These are phyloP conservation scores for Coemansia sp. DNA, from an alignment of 192 early-diverging fungal genomes.

Conservation along the genomic window DNA sequence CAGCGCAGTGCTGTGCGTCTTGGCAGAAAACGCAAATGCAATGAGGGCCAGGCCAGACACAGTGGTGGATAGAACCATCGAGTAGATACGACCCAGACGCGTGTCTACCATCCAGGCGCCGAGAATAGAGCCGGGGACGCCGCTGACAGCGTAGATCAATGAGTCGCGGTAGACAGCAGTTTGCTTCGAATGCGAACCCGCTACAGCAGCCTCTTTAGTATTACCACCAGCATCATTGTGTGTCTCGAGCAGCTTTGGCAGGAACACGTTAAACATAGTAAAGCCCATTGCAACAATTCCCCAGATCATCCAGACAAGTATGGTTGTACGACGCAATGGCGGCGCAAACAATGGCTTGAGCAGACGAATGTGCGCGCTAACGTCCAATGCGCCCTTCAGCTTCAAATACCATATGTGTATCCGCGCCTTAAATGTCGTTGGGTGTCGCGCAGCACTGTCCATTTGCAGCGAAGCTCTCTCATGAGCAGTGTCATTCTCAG, in stretches of 20 bases:
- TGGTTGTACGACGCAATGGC: slow-evolving; percentile 60
- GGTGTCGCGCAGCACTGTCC: neutral
- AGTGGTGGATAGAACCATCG: slow-evolving; percentile 76
- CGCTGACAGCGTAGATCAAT: slow-evolving; percentile 70
- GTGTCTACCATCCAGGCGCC: slow-evolving; percentile 69
- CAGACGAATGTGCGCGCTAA: slow-evolving; percentile 18
- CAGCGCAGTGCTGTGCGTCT: slow-evolving; percentile 43
- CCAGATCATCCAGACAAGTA: slow-evolving; percentile 79
- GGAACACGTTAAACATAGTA: slow-evolving; percentile 87
- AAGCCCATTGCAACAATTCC: slow-evolving; percentile 71
- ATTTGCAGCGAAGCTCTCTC: neutral
- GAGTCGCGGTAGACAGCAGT: slow-evolving; percentile 69
- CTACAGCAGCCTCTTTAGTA: neutral
- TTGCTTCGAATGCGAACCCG: slow-evolving; percentile 30
- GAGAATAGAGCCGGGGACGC: slow-evolving; percentile 79
- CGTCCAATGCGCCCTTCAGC: slow-evolving; percentile 9
- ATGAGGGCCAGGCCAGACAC: slow-evolving; percentile 66
- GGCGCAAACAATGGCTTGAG: slow-evolving; percentile 59
- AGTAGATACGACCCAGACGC: slow-evolving; percentile 69
- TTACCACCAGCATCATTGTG: slow-evolving; percentile 7
- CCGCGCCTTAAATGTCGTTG: slow-evolving; percentile 3
- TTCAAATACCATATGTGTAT: slow-evolving; percentile 6
- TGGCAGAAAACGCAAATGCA: slow-evolving; percentile 63
- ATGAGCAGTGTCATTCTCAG: slow-evolving; percentile 11
- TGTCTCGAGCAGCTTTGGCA: slow-evolving; percentile 74